These are phyloP conservation scores for Lablab purpureus DNA, from an alignment of 306 rosid genomes.

Conservation along the genomic window DNA sequence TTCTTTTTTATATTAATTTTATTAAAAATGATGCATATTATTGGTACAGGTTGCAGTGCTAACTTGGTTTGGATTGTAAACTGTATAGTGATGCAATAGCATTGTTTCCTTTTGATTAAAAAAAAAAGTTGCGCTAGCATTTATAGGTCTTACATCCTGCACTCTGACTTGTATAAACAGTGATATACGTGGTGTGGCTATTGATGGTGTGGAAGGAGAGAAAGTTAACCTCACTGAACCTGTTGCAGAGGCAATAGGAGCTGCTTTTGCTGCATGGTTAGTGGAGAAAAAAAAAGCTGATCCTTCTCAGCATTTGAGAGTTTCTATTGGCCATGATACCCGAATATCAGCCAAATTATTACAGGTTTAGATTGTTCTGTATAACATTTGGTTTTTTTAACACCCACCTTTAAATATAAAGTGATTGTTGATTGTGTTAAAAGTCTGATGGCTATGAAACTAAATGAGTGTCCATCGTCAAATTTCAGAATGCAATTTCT, in stretches of 20 bases:
- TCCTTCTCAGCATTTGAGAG: conserved; percentile 63
- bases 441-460: conserved; percentile 22
- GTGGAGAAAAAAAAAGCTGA: conserved; percentile 77
- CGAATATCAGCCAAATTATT: conserved; percentile 81
- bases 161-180: conserved; percentile 54
- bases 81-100: too few species aligned
- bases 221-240: conserved; percentile 80
- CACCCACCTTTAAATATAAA: conserved; percentile 18
- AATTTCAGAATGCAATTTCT: conserved; percentile 84
- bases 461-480: conserved; percentile 25
- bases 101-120: too few species aligned
- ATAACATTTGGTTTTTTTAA: conserved; percentile 25
- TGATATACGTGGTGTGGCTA: conserved; percentile 96
- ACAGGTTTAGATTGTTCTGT: conserved; percentile 64
- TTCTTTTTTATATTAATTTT: too few species aligned
- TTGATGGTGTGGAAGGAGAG: conserved; percentile 92
- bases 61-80: too few species aligned
- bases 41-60: too few species aligned
- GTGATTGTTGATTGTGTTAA: conserved; percentile 17
- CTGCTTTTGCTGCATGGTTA: conserved; percentile 94
- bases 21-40: too few species aligned
- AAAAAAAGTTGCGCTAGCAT: too few species aligned
- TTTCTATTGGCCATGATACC: conserved; percentile 93
- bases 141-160: conserved; percentile 25
- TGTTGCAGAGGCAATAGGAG: conserved; percentile 92